A percentile compares a stretch with the other conserved stretches of the same genome.
Evolutionary conservation across 768 basidiomycete genomes (phyloP).

Genomic region (Clitopilus hobsonii): DNA sequence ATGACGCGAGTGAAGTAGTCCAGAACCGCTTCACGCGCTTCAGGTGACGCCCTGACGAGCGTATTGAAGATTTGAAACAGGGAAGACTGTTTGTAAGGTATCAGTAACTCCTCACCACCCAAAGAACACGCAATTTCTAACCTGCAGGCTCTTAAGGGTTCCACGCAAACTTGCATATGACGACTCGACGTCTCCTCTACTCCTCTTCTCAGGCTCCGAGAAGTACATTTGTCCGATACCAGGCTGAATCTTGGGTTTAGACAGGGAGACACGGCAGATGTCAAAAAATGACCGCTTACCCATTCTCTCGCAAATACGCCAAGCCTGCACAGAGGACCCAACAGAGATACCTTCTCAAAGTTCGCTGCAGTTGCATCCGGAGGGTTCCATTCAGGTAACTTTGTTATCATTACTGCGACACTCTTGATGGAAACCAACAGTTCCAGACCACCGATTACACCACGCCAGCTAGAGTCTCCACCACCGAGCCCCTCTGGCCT

Average conservation of each 20-base stretch:
- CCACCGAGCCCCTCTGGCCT: slow-evolving; percentile 67
- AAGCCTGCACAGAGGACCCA: slow-evolving; percentile 83
- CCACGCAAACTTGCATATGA: slow-evolving; percentile 83
- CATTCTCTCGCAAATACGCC: slow-evolving; percentile 89
- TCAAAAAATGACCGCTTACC: slow-evolving; percentile 40
- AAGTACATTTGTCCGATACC: slow-evolving; percentile 76
- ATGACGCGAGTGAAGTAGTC: slow-evolving; percentile 76
- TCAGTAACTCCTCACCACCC: neutral
- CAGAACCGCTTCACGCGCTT: slow-evolving; percentile 76
- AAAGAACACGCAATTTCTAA: slow-evolving; percentile 15
- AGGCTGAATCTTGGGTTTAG: slow-evolving; percentile 45
- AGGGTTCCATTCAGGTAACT: slow-evolving; percentile 73
- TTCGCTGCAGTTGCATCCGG: slow-evolving; percentile 47
- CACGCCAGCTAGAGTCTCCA: slow-evolving; percentile 81
- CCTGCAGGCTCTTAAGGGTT: slow-evolving; percentile 82
- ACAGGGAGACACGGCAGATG: neutral
- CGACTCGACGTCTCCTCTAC: slow-evolving; percentile 70
- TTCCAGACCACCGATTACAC: slow-evolving; percentile 76
- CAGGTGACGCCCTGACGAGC: slow-evolving; percentile 78
- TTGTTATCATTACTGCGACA: slow-evolving; percentile 77
- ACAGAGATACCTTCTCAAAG: slow-evolving; percentile 63
- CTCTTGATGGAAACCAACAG: slow-evolving; percentile 76
- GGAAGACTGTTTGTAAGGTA: slow-evolving; percentile 32
- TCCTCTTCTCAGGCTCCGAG: slow-evolving; percentile 75
- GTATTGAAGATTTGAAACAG: slow-evolving; percentile 87